Base-by-base conservation (phyloP, 2,329 filamentous ascomycete genomes). In the Pyricularia sp. region DNA sequence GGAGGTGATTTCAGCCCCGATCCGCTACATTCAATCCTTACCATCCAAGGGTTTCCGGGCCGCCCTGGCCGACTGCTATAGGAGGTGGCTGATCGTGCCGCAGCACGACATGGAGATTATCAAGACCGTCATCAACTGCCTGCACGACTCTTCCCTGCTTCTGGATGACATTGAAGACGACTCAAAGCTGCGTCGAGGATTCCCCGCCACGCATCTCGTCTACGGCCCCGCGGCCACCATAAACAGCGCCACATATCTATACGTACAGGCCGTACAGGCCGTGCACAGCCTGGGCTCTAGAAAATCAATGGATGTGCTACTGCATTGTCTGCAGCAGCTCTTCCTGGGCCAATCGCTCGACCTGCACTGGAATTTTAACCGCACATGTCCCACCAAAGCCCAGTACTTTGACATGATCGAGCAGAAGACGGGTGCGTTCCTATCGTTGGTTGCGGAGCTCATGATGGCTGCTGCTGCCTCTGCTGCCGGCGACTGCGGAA, bases 101-200 rank as follows among this genome's bases (percentile, higher is more conserved):
- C 50, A 65, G 4, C 30, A 71, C 4, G 31, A 68, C 0, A 26
- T 74, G 2, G 28, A 68, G 1, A 69, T 66, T 1, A 76, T 80
- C 58, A 75, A 74, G 63, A 64, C 67, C 3, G 71, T 78, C 3
- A 69, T 77, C 9, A 67, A 69, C 33, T 65, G 72, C 7, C 71
- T 79, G 3, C 77, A 79, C 66, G 75, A 73, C 17, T 70, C 75
- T 0, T 78, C 78, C 1, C 69, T 78, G 5, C 80, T 69, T 77
- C 71, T 81, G 4, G 79, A 80, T 67, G 79, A 82, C 71, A 73
- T 82, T 14, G 72, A 81, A 70, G 79, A 81, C 68, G 68, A 71
- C 1, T 80, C 79, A 0, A 31, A 69, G 1, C 70, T 79, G 0
- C 73, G 79, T 1, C 74, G 79, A 2, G 77, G 77, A 3, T 73